Conservation (phyloP, 768 basidiomycete genomes). For the Leucocoprinus leucothites region DNA sequence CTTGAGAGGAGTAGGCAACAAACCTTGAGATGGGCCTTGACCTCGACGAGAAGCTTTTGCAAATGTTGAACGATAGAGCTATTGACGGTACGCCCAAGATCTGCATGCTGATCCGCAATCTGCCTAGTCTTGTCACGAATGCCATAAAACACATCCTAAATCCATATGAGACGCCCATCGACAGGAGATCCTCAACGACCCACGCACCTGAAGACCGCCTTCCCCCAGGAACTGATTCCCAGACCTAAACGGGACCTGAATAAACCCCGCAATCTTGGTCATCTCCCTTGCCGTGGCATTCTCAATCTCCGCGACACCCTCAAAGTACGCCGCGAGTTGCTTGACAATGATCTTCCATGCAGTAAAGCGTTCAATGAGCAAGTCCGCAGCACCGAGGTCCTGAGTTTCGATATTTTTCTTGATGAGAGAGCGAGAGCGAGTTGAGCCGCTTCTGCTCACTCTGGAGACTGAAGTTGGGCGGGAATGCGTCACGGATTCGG, state of each 20-base stretch:
- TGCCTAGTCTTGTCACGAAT: slow-evolving; percentile 91
- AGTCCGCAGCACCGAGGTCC: slow-evolving; percentile 89
- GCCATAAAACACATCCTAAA: slow-evolving; percentile 85
- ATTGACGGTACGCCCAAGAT: slow-evolving; percentile 93
- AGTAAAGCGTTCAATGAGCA: slow-evolving; percentile 92
- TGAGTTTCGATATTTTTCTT: slow-evolving; percentile 91
- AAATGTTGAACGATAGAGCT: slow-evolving; percentile 97
- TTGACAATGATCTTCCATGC: slow-evolving; percentile 98
- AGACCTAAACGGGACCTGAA: slow-evolving; percentile 93
- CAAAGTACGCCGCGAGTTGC: slow-evolving; percentile 91
- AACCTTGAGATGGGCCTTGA: slow-evolving; percentile 97
- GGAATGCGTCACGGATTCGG: slow-evolving; percentile 40
- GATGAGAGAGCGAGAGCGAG: slow-evolving; percentile 83
- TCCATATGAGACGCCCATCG: not conserved
- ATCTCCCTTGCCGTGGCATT: slow-evolving; percentile 92
- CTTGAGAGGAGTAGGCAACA: not conserved
- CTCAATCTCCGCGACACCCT: slow-evolving; percentile 80
- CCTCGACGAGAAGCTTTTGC: slow-evolving; percentile 90
- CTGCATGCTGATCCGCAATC: slow-evolving; percentile 95
- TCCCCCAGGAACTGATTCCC: slow-evolving; percentile 99
- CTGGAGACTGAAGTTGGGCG: slow-evolving; percentile 73
- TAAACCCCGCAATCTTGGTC: slow-evolving; percentile 89
- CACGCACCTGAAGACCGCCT: slow-evolving; percentile 79
- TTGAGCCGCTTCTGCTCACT: slow-evolving; percentile 58
- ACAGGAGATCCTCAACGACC: not conserved